Percentiles rank a stretch among this genome's conserved stretches.
Evolutionary conservation across 768 basidiomycete genomes (phyloP).

Genomic region (Macrocybe gigantea): DNA sequence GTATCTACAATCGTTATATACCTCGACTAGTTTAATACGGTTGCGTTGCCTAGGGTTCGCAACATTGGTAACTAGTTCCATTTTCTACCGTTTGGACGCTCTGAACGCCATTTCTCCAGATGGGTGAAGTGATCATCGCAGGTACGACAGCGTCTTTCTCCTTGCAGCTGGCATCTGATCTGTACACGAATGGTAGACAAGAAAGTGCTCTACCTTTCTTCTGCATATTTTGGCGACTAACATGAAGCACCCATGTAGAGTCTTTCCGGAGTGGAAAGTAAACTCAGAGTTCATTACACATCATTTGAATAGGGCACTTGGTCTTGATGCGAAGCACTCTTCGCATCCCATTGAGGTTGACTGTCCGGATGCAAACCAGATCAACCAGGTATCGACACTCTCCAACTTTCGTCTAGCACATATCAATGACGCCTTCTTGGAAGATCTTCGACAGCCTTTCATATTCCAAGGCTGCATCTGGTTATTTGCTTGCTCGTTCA

Average conservation of each 20-base stretch:
- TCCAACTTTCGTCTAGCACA: neutral
- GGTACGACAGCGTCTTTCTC: constrained; percentile 32
- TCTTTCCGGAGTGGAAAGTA: constrained; percentile 85
- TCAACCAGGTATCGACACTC: constrained; percentile 52
- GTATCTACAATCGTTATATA: constrained; percentile 19
- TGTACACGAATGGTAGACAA: constrained; percentile 35
- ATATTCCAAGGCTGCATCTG: constrained; percentile 80
- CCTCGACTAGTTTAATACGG: constrained; percentile 1
- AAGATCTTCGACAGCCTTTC: constrained; percentile 88
- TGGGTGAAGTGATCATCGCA: constrained; percentile 85
- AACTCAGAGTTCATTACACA: constrained; percentile 76
- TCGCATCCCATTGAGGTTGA: constrained; percentile 93
- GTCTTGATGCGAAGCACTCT: constrained; percentile 77
- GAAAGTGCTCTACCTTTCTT: constrained; percentile 24
- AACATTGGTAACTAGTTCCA: constrained; percentile 51
- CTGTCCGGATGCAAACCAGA: constrained; percentile 80
- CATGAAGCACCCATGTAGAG: constrained; percentile 26
- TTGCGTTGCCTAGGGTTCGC: constrained; percentile 57
- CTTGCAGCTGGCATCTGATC: neutral
- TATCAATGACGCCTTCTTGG: constrained; percentile 1
- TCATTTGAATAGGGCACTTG: constrained; percentile 71
- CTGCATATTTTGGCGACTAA: neutral
- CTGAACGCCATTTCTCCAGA: constrained; percentile 27
- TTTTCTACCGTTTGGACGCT: neutral
- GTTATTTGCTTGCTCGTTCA: constrained; percentile 25